Evolutionary conservation across 148 eudicot species (phyloP), one percentile per base, ranked within the genome.

Genomic region (Polygonum maritimum): DNA sequence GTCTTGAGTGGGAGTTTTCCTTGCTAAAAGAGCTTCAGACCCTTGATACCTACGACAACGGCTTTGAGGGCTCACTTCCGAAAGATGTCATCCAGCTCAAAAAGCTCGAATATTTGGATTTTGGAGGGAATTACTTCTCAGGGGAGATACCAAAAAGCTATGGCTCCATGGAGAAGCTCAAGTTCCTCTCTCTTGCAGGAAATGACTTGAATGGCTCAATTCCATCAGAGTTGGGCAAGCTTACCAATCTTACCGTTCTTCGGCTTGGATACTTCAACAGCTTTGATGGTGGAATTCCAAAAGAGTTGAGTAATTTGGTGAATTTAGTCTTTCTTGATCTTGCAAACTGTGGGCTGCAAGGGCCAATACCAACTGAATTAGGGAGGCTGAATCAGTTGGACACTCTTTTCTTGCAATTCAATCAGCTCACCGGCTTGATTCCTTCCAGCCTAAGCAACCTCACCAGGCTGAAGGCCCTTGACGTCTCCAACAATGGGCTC

Each of bases 61-160:
- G 76, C 5, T 88, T 88, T 48, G 73, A 84, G 1, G 87, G 88
- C 10, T 74, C 84, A 4, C 88, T 88, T 41, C 86, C 89, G 0
- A 2, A 45, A 4, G 81, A 75, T 18, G 52, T 88, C 2, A 13
- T 80, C 10, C 41, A 39, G 16, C 78, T 88, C 55, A 16, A 45
- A 51, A 84, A 69, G 57, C 84, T 88, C 26, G 77, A 77, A 79
- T 65, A 84, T 76, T 83, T 86, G 63, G 81, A 86, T 76, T 81
- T 88, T 3, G 88, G 89, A 18, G 89, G 91, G 76, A 88, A 86
- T n/a, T 86, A 79, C 74, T 86, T 88, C 74, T 84, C 88, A 0
- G 88, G 88, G 5, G n/a, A 52, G 57, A 88, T 88, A 18, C 91
- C 91, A 12, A 19, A 39, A 1, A 76, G 40, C 54, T 86, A 83